Evolutionary conservation across 2,329 filamentous ascomycete species (phyloP).

Genomic region (Cadophora sp.): DNA sequence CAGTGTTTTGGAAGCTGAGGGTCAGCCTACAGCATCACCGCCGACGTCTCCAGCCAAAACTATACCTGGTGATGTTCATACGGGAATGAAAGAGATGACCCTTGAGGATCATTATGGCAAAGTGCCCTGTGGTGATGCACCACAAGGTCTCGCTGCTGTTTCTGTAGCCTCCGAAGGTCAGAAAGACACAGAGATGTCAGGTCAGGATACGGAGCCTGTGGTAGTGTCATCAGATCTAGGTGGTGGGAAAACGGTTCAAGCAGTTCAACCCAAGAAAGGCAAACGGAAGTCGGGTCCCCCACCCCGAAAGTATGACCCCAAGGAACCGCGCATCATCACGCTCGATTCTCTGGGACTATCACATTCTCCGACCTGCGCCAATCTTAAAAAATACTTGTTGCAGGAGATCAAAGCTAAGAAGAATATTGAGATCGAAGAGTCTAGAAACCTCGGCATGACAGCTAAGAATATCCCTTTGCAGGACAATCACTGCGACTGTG

Average conservation of each 20-base stretch:
- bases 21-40: not conserved
- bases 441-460: slow-evolving; percentile 60
- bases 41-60: not conserved
- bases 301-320: slow-evolving; percentile 53
- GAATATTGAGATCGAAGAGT: slow-evolving; percentile 42
- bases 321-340: slow-evolving; percentile 77
- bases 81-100: slow-evolving; percentile 24
- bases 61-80: slow-evolving; percentile 13
- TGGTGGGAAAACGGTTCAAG: slow-evolving; percentile 25
- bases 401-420: slow-evolving; percentile 74
- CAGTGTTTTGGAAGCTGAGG: not conserved
- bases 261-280: slow-evolving; percentile 42
- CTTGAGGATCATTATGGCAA: slow-evolving; percentile 18
- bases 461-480: slow-evolving; percentile 81
- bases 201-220: slow-evolving; percentile 9
- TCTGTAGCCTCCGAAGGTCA: not conserved
- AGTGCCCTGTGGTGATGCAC: not conserved
- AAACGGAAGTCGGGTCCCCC: slow-evolving; percentile 40
- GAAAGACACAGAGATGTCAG: not conserved
- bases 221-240: slow-evolving; percentile 25
- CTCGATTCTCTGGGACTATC: slow-evolving; percentile 80
- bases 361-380: slow-evolving; percentile 68
- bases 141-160: too few species aligned
- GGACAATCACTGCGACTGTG: slow-evolving; percentile 87
- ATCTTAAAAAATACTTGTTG: slow-evolving; percentile 78